Base-by-base conservation (phyloP, 2,329 filamentous ascomycete genomes). In the Diaporthe velutina region DNA sequence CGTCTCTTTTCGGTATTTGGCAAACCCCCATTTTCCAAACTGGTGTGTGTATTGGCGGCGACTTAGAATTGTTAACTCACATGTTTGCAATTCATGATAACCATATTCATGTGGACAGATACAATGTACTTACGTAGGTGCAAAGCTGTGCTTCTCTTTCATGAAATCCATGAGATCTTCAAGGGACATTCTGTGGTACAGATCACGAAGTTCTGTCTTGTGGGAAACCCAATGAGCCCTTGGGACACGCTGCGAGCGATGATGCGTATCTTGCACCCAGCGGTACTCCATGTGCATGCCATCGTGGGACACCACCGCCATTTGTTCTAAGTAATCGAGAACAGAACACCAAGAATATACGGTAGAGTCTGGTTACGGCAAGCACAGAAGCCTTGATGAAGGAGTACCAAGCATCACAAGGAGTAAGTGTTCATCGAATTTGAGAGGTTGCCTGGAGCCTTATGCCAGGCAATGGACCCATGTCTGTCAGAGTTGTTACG, bases 91-190 rank as follows among this genome's bases (percentile, higher is more conserved):
- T 17, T 19, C 13, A 33, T 22, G 15, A 22, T 8, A 19, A 19
- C 52, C 30, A 3, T 33, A 30, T 33, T 19, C 15, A 30, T 55
- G 13, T 55, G 25, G 15, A 55, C 0, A 55, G 52, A 55, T 19
- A 55, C 52, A 55, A 55, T 55, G 28, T 55, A 55, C 52, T 55
- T 15, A 55, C 52, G 52, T 55, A 55, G 28, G 52, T 55, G 52
- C 52, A 55, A 55, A 55, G 52, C 52, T 28, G 7, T 55, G 52
- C 28, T 55, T 30, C 28, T 55, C 52, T 55, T 55, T 30, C 52
- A 55, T 55, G 28, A 55, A 33, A 19, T 3, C 15, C 52, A 55
- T 55, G 52, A 55, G 52, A 55, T 55, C 25, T 9, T 55, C 52
- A 55, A 55, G 52, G 7, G 25, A 55, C 52, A 55, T 55, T 22